These are phyloP conservation scores for Wilcoxina mikolae DNA, from an alignment of 495 filamentous ascomycete species.

Conservation along the genomic window DNA sequence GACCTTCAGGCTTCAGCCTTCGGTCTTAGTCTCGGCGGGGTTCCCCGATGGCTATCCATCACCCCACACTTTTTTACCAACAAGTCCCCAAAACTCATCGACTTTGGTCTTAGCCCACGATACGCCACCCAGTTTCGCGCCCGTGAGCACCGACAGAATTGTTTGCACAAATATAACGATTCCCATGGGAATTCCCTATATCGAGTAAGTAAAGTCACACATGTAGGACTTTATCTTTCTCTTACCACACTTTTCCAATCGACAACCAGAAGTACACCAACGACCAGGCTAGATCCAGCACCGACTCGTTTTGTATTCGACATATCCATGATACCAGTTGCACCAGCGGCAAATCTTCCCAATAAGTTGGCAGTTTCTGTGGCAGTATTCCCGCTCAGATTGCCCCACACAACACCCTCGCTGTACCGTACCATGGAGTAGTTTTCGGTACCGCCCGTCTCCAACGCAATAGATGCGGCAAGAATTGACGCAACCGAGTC, in stretches of 20 bases:
- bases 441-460: background rate
- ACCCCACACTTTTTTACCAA: too few relatives aligned
- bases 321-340: background rate
- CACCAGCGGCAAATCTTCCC: background rate
- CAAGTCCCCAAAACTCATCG: too few relatives aligned
- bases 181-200: too few relatives aligned
- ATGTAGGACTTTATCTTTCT: too few relatives aligned
- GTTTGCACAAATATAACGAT: too few relatives aligned
- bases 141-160: too few relatives aligned
- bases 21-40: too few relatives aligned
- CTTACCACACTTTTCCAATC: background rate
- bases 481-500: background rate
- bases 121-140: too few relatives aligned
- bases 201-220: too few relatives aligned
- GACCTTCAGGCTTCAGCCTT: too few relatives aligned
- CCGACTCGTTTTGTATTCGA: background rate
- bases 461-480: background rate
- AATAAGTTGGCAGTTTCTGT: background rate
- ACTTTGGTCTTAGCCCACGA: too few relatives aligned
- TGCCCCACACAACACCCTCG: background rate
- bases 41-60: too few relatives aligned
- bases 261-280: background rate
- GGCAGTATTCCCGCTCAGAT: background rate
- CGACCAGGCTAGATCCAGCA: background rate
- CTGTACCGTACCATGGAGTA: background rate